These are phyloP conservation scores for Parachaetomium inaequale DNA, from an alignment of 495 filamentous ascomycete genomes.

Conservation along the genomic window DNA sequence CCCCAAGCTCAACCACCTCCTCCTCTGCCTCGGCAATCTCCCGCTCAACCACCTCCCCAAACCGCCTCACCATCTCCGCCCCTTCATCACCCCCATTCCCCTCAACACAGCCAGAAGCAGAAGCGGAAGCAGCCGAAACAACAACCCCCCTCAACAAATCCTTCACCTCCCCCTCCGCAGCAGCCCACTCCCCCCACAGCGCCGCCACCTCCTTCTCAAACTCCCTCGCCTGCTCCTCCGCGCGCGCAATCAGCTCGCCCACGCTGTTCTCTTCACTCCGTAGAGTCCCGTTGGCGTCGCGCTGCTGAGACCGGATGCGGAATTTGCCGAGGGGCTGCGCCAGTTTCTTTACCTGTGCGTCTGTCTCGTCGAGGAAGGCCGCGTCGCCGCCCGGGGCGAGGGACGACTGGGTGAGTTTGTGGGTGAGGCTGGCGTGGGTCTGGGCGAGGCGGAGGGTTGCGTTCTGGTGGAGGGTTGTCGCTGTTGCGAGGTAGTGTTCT, in stretches of 20 bases:
- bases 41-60: constrained; percentile 15
- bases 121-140: background rate
- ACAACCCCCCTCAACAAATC: constrained; percentile 18
- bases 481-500: constrained; percentile 25
- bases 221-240: constrained; percentile 22
- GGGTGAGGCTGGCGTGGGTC: constrained; percentile 18
- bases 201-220: constrained; percentile 24
- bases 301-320: constrained; percentile 18
- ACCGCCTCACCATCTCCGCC: constrained; percentile 12
- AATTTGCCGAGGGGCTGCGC: constrained; percentile 12
- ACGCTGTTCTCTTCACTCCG: constrained; percentile 20
- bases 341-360: constrained; percentile 15
- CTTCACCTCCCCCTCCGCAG: constrained; percentile 29
- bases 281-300: constrained; percentile 11
- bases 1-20: constrained; percentile 15
- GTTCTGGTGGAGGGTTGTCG: constrained; percentile 16
- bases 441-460: constrained; percentile 24
- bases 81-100: constrained; percentile 5
- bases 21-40: constrained; percentile 20
- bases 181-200: constrained; percentile 23
- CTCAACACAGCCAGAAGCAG: background rate
- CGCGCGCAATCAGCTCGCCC: constrained; percentile 22
- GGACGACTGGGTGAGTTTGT: constrained; percentile 11
- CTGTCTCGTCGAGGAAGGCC: constrained; percentile 18
- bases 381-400: constrained; percentile 7